These are phyloP conservation scores for Fusarium praegraminearum DNA, from an alignment of 2,329 filamentous ascomycete species.

Conservation along the genomic window DNA sequence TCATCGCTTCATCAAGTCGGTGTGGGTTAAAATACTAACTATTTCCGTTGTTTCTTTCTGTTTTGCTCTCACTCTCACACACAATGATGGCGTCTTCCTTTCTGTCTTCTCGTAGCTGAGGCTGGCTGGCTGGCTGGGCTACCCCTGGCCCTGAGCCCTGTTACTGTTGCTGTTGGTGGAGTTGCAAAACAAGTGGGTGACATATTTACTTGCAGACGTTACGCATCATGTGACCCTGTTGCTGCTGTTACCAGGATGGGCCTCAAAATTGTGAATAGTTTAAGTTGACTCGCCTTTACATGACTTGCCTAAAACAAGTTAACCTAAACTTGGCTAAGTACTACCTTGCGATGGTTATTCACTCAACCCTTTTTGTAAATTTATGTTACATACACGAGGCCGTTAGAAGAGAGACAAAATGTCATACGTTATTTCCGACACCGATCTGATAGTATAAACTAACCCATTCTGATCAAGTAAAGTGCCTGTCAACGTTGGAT, in stretches of 20 bases:
- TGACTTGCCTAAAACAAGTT: neutral
- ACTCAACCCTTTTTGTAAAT: neutral
- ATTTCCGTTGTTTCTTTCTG: neutral
- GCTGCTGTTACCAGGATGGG: constrained; percentile 8
- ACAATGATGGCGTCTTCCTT: constrained; percentile 5
- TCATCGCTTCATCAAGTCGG: constrained; percentile 13
- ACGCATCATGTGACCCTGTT: constrained; percentile 42
- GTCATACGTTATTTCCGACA: neutral
- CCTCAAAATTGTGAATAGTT: constrained; percentile 1
- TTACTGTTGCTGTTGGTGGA: constrained; percentile 34
- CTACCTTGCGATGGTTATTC: neutral
- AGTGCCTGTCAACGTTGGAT: neutral
- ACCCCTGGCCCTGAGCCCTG: constrained; percentile 21
- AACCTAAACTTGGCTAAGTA: neutral
- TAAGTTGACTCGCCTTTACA: neutral
- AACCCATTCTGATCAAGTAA: neutral
- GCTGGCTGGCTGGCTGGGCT: neutral
- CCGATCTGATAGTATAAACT: neutral
- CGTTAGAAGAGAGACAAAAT: neutral
- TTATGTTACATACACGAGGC: neutral
- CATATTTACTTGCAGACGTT: constrained; percentile 42
- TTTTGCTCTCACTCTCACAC: neutral
- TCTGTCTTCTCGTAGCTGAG: neutral
- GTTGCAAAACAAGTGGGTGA: constrained; percentile 29
- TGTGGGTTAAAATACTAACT: constrained; percentile 11